Evolutionary conservation across 2,329 filamentous ascomycete species (phyloP).

Genomic region (Hymenoscyphus repandus): DNA sequence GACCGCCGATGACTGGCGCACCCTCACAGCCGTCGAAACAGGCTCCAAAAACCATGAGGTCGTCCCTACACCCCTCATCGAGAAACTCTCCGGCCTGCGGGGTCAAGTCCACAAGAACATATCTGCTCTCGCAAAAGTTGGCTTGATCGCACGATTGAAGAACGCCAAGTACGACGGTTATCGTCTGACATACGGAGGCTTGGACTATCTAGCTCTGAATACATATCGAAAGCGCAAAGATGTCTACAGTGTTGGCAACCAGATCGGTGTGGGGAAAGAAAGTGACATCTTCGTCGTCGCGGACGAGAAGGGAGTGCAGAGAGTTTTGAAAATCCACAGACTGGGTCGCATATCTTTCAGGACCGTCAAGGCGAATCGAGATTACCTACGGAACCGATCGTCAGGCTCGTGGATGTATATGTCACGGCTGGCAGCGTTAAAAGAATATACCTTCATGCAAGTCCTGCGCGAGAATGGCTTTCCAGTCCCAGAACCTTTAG

Average conservation of each 20-base stretch:
- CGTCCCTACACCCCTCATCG: slow-evolving; percentile 85
- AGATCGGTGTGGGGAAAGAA: slow-evolving; percentile 95
- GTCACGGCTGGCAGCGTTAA: slow-evolving; percentile 84
- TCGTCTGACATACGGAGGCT: slow-evolving; percentile 88
- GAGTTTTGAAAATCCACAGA: slow-evolving; percentile 91
- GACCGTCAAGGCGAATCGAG: slow-evolving; percentile 90
- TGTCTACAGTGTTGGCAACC: slow-evolving; percentile 88
- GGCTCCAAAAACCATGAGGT: slow-evolving; percentile 97
- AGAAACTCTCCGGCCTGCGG: slow-evolving; percentile 74
- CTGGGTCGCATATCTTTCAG: slow-evolving; percentile 95
- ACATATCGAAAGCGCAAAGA: slow-evolving; percentile 73
- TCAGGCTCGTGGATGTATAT: slow-evolving; percentile 98
- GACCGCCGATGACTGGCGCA: slow-evolving; percentile 87
- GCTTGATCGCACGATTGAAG: slow-evolving; percentile 86
- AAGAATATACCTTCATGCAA: slow-evolving; percentile 93
- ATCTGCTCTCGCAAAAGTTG: slow-evolving; percentile 84
- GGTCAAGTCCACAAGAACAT: slow-evolving; percentile 84
- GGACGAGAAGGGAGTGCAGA: slow-evolving; percentile 68
- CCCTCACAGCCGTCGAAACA: slow-evolving; percentile 86
- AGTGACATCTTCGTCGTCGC: slow-evolving; percentile 95
- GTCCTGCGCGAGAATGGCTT: slow-evolving; percentile 80
- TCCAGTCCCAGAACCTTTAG: slow-evolving; percentile 79
- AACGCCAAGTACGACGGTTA: slow-evolving; percentile 98
- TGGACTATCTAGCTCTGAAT: slow-evolving; percentile 96
- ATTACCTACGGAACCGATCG: slow-evolving; percentile 80